Evolutionary conservation across 345 rosid genomes (phyloP).

Genomic region (Eucalyptus shirleyi): DNA sequence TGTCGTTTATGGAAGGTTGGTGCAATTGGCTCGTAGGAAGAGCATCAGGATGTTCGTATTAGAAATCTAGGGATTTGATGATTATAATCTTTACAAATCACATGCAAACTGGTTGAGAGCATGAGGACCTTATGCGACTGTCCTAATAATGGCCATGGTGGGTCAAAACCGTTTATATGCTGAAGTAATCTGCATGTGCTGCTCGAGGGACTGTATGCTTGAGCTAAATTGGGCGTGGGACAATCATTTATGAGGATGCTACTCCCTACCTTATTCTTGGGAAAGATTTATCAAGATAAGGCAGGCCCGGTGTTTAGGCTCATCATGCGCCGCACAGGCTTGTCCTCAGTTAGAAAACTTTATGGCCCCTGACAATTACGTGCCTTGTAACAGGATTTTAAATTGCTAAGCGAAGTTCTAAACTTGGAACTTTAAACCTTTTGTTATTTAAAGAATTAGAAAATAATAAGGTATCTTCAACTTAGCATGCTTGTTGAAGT

Average conservation of each 20-base stretch:
- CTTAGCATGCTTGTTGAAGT: background rate
- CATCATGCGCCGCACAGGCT: background rate
- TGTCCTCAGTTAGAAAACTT: background rate
- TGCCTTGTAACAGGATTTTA: background rate
- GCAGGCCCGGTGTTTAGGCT: background rate
- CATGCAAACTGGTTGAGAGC: no score
- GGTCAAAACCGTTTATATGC: background rate
- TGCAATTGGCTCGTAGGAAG: no score
- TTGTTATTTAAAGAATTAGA: background rate
- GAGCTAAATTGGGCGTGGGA: background rate
- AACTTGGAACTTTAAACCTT: background rate
- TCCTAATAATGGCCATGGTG: background rate
- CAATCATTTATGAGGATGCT: background rate
- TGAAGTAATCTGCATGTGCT: background rate
- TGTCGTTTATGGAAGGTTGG: no score
- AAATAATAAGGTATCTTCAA: background rate
- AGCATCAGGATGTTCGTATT: no score
- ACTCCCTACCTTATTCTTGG: background rate
- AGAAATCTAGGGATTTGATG: no score
- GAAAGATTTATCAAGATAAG: background rate
- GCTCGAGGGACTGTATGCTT: background rate
- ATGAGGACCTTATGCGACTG: no score
- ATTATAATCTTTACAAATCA: no score
- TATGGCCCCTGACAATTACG: background rate
- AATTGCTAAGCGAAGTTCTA: background rate